Conservation (phyloP, 257 asterid species). For the Solanum piurae region DNA sequence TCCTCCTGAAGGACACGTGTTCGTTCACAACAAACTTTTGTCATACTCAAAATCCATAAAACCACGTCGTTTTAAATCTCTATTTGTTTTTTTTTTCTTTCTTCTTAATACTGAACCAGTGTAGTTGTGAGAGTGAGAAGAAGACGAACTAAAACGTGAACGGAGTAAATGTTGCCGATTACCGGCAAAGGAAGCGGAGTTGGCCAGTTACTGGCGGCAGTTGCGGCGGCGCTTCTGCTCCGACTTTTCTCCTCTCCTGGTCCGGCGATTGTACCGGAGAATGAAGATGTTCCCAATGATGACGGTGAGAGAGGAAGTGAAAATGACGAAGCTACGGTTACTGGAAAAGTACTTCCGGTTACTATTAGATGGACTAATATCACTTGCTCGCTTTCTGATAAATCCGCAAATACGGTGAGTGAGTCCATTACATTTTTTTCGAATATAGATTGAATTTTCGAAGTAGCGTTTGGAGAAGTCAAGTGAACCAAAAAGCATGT, state of each 20-base stretch:
- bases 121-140: not conserved
- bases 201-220: slow-evolving; percentile 79
- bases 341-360: slow-evolving; percentile 59
- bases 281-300: slow-evolving; percentile 21
- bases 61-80: not conserved
- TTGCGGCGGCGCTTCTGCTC: slow-evolving; percentile 72
- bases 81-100: too few species aligned
- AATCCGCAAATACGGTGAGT: slow-evolving; percentile 58
- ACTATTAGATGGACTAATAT: slow-evolving; percentile 64
- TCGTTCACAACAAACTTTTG: not conserved
- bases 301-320: slow-evolving; percentile 5
- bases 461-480: not conserved
- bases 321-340: slow-evolving; percentile 17
- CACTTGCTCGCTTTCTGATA: slow-evolving; percentile 70
- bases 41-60: not conserved
- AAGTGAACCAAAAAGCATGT: not conserved
- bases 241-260: slow-evolving; percentile 69
- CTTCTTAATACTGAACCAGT: not conserved
- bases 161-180: slow-evolving; percentile 33
- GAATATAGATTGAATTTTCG: not conserved
- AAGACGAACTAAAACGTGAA: not conserved
- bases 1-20: slow-evolving; percentile 9
- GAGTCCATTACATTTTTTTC: not conserved
- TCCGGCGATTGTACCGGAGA: slow-evolving; percentile 41
- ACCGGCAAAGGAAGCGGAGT: slow-evolving; percentile 71